Percentiles rank a stretch among this genome's conserved stretches.
These are phyloP conservation scores for Wickerhamomyces hampshirensis DNA, from an alignment of 805 yeast genomes.

Conservation along the genomic window DNA sequence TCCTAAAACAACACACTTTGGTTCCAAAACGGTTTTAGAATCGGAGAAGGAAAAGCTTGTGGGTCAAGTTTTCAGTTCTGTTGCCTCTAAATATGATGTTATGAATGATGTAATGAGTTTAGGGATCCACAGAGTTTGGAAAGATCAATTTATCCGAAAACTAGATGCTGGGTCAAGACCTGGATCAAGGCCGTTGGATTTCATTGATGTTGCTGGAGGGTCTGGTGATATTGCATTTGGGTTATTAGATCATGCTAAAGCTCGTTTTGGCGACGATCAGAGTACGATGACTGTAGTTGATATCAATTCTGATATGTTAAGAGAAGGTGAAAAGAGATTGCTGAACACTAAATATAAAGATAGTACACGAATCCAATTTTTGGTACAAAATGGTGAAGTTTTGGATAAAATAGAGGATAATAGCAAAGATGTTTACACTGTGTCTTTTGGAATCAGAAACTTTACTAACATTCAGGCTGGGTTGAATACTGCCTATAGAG, in stretches of 20 bases:
- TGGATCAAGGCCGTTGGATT: constrained; percentile 75
- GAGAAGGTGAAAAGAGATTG: constrained; percentile 83
- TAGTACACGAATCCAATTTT: constrained; percentile 60
- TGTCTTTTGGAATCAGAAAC: constrained; percentile 96
- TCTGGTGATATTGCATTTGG: constrained; percentile 98
- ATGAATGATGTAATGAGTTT: constrained; percentile 98
- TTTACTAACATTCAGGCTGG: constrained; percentile 95
- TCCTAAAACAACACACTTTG: constrained; percentile 80
- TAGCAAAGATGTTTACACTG: constrained; percentile 92
- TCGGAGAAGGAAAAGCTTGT: constrained; percentile 80
- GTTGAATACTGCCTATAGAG: constrained; percentile 90
- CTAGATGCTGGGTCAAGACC: constrained; percentile 93
- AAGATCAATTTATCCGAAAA: constrained; percentile 79
- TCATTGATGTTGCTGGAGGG: constrained; percentile 97
- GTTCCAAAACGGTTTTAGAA: constrained; percentile 75
- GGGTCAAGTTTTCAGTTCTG: constrained; percentile 87
- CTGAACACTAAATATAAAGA: constrained; percentile 47
- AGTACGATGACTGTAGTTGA: constrained; percentile 89
- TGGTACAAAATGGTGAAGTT: constrained; percentile 90
- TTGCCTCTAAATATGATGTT: constrained; percentile 88
- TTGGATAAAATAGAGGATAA: constrained; percentile 79
- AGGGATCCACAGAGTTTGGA: constrained; percentile 95
- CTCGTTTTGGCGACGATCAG: constrained; percentile 64
- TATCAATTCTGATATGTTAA: constrained; percentile 93
- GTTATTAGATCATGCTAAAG: constrained; percentile 83